phyloP scores from a whole-genome alignment of 345 rosid species.

The Brassica napus region Da-Ae NC_063440.1:22237501-22238000 shows the following conservation, averaged over 20 bases:
- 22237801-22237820: conserved; percentile 83
- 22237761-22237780: conserved; percentile 79
- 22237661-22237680: conserved; percentile 61
- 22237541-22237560: conserved; percentile 77
- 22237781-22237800: conserved; percentile 77
- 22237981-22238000: conserved; percentile 51
- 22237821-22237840: conserved; percentile 77
- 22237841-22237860: conserved; percentile 64
- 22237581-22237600: conserved; percentile 64
- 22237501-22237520: conserved; percentile 88
- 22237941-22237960: conserved; percentile 60
- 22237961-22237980: conserved; percentile 59
- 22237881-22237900: conserved; percentile 54
- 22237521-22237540: conserved; percentile 89
- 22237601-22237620: conserved; percentile 76
- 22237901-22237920: conserved; percentile 52
- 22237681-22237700: conserved; percentile 70
- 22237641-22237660: conserved; percentile 85
- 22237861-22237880: conserved; percentile 64
- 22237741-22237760: conserved; percentile 69
- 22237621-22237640: conserved; percentile 68
- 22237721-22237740: conserved; percentile 81
- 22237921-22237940: conserved; percentile 64
- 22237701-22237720: conserved; percentile 74
- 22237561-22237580: conserved; percentile 61